Evolutionary conservation across 768 basidiomycete genomes (phyloP), one percentile per base, ranked within the genome.

Genomic region (Mycena crocata): DNA sequence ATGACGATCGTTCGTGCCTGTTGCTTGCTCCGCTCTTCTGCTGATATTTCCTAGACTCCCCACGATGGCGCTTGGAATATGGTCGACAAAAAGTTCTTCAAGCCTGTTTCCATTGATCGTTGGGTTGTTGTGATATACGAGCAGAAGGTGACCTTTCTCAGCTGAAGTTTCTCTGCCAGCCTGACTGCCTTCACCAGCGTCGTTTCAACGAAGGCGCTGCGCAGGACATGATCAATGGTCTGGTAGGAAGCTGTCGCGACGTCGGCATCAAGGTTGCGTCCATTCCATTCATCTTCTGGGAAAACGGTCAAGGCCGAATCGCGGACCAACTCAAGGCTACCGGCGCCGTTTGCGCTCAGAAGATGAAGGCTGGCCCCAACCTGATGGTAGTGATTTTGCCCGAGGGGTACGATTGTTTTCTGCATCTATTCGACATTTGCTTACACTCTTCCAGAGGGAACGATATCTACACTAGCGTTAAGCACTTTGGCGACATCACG

Each of bases 81-180:
- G 93, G 83, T 92, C 2, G 90, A 92, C 69, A 92, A 91, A 68
- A 82, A 84, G 32, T 93, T 94, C 78, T 90, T 82, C 78, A 80
- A 78, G 60, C 86, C 91, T 0, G 84, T 78, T 2, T 71, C 67
- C 14, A 86, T 94, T 57, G 74, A 80, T 0, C 80, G 83, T 21
- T 93, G 91, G 90, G 83, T 84, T 32, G 79, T 94, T 5, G 83
- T 91, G 9, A 71, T 93, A 28, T 94, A 89, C 67, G 93, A 94
- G 75, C 82, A 85, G 23, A 78, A 85, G 52, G 62, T 63, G 0
- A n/a, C 32, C 48, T 4, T 17, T 5, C n/a, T n/a, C n/a, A n/a
- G n/a, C n/a, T n/a, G n/a, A 0, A 17, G 10, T 12, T n/a, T 19
- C 42, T 51, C 32, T 34, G 54, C 1, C 30, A 1, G 17, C 15